These are phyloP conservation scores for Primulina huaijiensis DNA, from an alignment of 257 asterid species.

Conservation along the genomic window DNA sequence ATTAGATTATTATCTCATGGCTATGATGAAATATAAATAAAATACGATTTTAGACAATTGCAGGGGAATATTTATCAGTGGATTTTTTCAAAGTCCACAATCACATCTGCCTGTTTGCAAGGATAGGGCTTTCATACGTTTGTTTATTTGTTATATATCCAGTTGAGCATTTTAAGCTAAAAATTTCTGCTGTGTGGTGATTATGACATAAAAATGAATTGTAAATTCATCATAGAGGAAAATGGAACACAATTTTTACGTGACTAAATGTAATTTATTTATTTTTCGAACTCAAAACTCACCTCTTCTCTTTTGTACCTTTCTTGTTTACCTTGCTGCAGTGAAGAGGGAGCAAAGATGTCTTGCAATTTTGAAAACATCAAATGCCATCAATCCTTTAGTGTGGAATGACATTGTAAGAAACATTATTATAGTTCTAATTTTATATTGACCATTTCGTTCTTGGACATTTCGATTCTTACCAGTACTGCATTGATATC, in stretches of 20 bases:
- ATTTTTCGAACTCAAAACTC: not conserved
- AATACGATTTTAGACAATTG: no score
- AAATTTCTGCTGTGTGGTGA: not conserved
- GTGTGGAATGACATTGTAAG: constrained; percentile 64
- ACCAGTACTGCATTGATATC: constrained; percentile 20
- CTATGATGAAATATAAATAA: no score
- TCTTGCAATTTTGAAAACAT: constrained; percentile 56
- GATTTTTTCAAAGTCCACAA: no score
- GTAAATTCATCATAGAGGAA: not conserved
- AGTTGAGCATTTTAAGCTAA: not conserved
- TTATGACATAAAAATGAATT: not conserved
- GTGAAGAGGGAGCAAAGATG: constrained; percentile 85
- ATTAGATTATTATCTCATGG: no score
- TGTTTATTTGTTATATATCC: no score
- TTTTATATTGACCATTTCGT: not conserved
- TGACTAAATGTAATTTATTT: no score
- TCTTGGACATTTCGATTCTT: not conserved
- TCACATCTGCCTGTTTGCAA: no score
- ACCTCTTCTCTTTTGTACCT: not conserved
- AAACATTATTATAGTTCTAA: constrained; percentile 1
- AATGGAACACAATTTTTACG: not conserved
- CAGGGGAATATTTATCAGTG: no score
- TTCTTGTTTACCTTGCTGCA: constrained; percentile 34
- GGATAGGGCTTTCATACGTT: not conserved
- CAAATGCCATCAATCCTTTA: constrained; percentile 53